phyloP scores from a whole-genome alignment of 352 stramenopile genomes.

The Thalassiosira delicatula region DNA sequence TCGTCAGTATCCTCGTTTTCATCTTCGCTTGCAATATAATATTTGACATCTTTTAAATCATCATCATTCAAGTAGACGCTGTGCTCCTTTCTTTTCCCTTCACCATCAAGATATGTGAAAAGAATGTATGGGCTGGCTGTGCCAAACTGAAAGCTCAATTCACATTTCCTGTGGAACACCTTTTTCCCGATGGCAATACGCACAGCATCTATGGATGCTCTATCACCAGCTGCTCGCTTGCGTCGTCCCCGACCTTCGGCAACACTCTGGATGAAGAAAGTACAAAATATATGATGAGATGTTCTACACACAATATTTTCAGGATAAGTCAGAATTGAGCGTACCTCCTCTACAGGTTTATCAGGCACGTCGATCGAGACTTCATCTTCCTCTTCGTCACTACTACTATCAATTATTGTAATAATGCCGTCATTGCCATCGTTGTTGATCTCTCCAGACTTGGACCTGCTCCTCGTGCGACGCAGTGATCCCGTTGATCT shows the following conservation, averaged over 20 bases:
- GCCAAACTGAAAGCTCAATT: constrained; percentile 52
- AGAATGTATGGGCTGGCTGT: constrained; percentile 55
- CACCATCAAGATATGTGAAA: constrained; percentile 42
- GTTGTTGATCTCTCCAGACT: constrained; percentile 7
- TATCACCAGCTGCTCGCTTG: constrained; percentile 41
- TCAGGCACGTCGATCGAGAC: no score
- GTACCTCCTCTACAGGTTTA: no score
- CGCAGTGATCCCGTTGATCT: no score
- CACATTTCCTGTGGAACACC: constrained; percentile 60
- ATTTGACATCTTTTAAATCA: constrained; percentile 63
- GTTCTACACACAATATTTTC: no score
- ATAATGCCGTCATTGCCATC: no score
- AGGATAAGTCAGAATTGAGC: no score
- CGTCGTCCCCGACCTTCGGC: background rate
- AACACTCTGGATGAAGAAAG: constrained; percentile 8
- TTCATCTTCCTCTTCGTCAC: constrained; percentile 41
- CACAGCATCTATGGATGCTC: constrained; percentile 51
- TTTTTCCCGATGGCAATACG: constrained; percentile 65
- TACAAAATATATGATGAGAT: no score
- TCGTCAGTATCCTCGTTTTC: constrained; percentile 45
- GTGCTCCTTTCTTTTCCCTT: constrained; percentile 24
- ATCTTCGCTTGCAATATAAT: constrained; percentile 53
- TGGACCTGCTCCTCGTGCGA: constrained; percentile 18
- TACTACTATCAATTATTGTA: constrained; percentile 53
- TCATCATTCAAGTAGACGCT: constrained; percentile 36